Base-by-base conservation (phyloP, 129 eudicot genomes). In the Artemisia tridentata region DNA sequence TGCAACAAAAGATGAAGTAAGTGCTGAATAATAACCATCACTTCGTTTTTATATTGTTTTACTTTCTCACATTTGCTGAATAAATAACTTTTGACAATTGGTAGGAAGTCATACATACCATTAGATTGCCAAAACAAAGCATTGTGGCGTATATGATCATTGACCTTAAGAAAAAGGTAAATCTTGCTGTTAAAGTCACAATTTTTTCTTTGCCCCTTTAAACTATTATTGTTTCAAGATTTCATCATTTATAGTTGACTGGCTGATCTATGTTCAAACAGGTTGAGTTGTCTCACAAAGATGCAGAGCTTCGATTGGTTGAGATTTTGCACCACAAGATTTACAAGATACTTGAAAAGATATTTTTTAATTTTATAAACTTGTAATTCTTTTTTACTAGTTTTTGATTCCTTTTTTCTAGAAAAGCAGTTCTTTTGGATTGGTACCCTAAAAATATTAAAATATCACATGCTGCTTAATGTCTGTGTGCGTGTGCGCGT, bases 281-380 rank as follows among this genome's bases (percentile, higher is more conserved):
- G 95, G 90, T 85, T 80, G 95, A 91, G 72, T 71, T 90, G 81
- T 90, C 97, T 54, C 80, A 81, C 83, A 86, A 84, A 57, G 79
- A 77, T 79, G 95, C 97, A 20, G 96, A 91, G 72, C 86, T 91
- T 47, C 84, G 92, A 64, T 77, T 91, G 71, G 85, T 91, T 60
- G 90, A 88, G 63, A 89, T 88, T 74, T 91, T 91, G 78, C 79
- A 78, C 72, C 91, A 88, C 83, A 91, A 84, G 80, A 85, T 91
- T 1, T 34, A 34, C 43, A 34, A 6, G 43, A 10, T 34, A 34
- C 9, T 34, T 5, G 8, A 7, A 34, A 34, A 34, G 9, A 34
- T 34, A 34, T 34, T 34, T 34, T 34, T 34, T 5, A 34, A 0
- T 34, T 31, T 34, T 6, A 5, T 5, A 7, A 34, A 6, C 43